Evolutionary conservation across 345 rosid genomes (phyloP), one percentile per base, ranked within the genome.

Genomic region (Brassica carinata): DNA sequence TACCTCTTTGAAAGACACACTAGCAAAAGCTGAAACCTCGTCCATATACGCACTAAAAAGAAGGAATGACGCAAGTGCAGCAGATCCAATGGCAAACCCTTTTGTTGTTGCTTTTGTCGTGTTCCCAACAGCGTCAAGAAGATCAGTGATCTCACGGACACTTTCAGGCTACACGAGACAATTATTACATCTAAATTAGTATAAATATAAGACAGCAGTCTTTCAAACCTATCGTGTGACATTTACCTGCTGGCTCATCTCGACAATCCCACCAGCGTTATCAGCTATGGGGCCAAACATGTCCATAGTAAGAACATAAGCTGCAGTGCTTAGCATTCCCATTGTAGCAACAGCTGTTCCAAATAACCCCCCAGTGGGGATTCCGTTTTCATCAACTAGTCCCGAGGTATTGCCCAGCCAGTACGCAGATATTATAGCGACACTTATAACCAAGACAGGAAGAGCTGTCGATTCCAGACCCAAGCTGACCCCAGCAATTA

Each of bases 261-360:
- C 99, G 13, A 96, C 99, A 84, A 96, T 93, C 74, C 99, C 99
- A 86, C 99, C 98, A 84, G 98, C 99, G 78, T 96, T 96, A 87
- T 96, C 99, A 78, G 99, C 99, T 82, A 96, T 94, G 36, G 98
- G 99, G 68, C 99, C 99, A 86, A 96, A 96, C 99, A 96, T 96
- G 87, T 96, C 99, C 99, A 96, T 96, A 7, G 99, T 96, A 71
- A 96, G 95, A 79, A 96, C 91, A 88, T 94, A 96, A 62, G 95
- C 98, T 81, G 99, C 99, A 55, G 99, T 92, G 77, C 98, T 96
- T 73, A 96, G 99, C 99, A 96, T 96, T 82, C 98, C 99, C 99
- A 96, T 96, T 51, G 99, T 96, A 48, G 98, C 99, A 30, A 96
- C 98, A 61, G 99, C 99, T 5, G 99, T 96, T 71, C 98, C 99